Percentiles rank a stretch among this genome's conserved stretches.
These are phyloP conservation scores for Stereum hirsutum DNA, from an alignment of 1,284 basidiomycete species.

Conservation along the genomic window DNA sequence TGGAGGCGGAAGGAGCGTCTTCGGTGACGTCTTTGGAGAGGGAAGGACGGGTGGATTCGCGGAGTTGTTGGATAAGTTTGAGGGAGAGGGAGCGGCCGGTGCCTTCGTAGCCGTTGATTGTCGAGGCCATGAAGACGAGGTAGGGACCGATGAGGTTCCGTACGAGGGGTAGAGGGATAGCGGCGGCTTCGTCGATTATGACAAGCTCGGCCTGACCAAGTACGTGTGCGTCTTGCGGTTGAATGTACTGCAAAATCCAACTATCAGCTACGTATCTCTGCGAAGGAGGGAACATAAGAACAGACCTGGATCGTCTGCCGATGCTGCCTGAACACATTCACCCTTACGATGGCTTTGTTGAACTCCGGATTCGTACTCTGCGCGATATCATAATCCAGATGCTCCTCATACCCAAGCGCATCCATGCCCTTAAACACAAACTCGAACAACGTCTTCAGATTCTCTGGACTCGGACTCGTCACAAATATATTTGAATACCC, in stretches of 20 bases:
- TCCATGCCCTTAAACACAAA: constrained; percentile 98
- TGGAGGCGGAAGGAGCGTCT: constrained; percentile 15
- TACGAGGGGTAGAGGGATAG: constrained; percentile 93
- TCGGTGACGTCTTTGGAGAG: constrained; percentile 45
- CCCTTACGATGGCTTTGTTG: constrained; percentile 92
- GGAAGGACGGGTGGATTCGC: constrained; percentile 76
- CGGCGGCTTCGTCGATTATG: constrained; percentile 97
- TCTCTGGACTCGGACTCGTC: constrained; percentile 96
- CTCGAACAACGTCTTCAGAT: constrained; percentile 96
- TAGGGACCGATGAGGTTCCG: constrained; percentile 95
- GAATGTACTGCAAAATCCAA: constrained; percentile 73
- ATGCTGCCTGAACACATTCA: constrained; percentile 91
- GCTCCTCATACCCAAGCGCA: constrained; percentile 93
- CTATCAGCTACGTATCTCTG: background rate
- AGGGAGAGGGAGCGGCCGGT: constrained; percentile 96
- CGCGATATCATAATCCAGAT: constrained; percentile 94
- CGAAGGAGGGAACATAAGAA: constrained; percentile 4
- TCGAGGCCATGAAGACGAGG: constrained; percentile 96
- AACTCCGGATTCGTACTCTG: constrained; percentile 93
- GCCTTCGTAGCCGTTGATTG: constrained; percentile 99
- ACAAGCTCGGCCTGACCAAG: constrained; percentile 97
- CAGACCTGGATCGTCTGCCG: constrained; percentile 89
- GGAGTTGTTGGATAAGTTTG: constrained; percentile 95
- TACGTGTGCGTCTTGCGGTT: constrained; percentile 95
- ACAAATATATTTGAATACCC: constrained; percentile 99